Evolutionary conservation across 176 grass and related monocot genomes (phyloP), one percentile per base, ranked within the genome.

Genomic region (Miscanthus lutarioriparius): DNA sequence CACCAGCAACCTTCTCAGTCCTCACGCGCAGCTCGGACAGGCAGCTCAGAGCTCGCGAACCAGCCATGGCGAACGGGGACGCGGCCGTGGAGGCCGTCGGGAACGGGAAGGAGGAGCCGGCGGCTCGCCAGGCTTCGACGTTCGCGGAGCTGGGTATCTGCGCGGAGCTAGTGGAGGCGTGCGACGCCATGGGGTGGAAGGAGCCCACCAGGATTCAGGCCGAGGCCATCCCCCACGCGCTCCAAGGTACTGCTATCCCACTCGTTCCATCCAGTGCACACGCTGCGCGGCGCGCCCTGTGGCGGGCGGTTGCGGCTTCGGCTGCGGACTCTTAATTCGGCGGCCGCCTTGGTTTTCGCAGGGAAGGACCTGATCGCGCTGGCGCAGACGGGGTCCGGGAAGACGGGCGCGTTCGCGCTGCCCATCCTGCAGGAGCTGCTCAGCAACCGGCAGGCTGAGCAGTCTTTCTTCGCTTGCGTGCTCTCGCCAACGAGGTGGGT

Each of bases 321-420:
- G 68, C 48, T 17, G 7, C 11, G 2, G 68, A n/a, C 4, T 47
- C 39, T 45, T 44, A 35, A 61, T 65, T 30, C n/a, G 58, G 1
- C n/a, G 3, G 9, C 2, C 14, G 67, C 3, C 48, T 30, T 38
- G 54, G 2, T 82, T 44, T 80, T 64, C 17, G 28, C 81, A 95
- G 96, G 93, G 65, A 90, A 86, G 79, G 96, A 98, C 76, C 70
- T 98, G 16, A 96, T 96, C 51, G 93, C 93, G 41, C 45, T 98
- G 70, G 96, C 93, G 44, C 93, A 95, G 79, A 95, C 93, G 16
- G 96, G 96, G n/a, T 98, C 93, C 1, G 93, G 93, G 23, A 95
- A 98, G 87, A 98, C 96, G 58, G 96, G 83, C 47, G 96, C 96
- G 1, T 98, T 98, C 66, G 93, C 86, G 2, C 82, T 98, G 58